These are phyloP conservation scores for Candida khao-thaluensis DNA, from an alignment of 805 yeast genomes.

Conservation along the genomic window DNA sequence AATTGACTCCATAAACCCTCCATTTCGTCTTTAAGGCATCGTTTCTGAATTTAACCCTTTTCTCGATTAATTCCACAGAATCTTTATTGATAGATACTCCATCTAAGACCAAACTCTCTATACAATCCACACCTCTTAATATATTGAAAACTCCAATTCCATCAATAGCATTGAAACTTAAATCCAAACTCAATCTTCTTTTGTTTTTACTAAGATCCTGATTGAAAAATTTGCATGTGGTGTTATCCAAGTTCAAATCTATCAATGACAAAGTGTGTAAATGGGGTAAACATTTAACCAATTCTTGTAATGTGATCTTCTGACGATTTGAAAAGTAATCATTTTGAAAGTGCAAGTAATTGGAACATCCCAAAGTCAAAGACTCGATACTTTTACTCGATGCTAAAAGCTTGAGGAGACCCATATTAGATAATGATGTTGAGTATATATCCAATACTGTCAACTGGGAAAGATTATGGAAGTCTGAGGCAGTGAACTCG, in stretches of 20 bases:
- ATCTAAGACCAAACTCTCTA: slow-evolving; percentile 28
- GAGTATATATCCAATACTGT: slow-evolving; percentile 36
- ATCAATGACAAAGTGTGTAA: slow-evolving; percentile 26
- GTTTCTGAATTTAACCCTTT: slow-evolving; percentile 19
- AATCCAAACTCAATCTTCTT: slow-evolving; percentile 23
- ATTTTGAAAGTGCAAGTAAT: slow-evolving; percentile 27
- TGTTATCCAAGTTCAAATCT: slow-evolving; percentile 38
- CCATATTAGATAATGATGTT: slow-evolving; percentile 40
- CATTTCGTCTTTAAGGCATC: slow-evolving; percentile 30
- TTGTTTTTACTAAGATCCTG: slow-evolving; percentile 22
- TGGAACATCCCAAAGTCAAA: slow-evolving; percentile 32
- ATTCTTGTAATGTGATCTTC: slow-evolving; percentile 18
- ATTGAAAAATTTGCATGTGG: slow-evolving; percentile 28
- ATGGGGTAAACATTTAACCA: slow-evolving; percentile 20
- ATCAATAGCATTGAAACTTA: slow-evolving; percentile 37
- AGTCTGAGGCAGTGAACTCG: slow-evolving; percentile 24
- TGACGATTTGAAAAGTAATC: slow-evolving; percentile 16
- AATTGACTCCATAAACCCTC: slow-evolving; percentile 37
- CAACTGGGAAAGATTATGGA: slow-evolving; percentile 24
- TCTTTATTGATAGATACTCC: slow-evolving; percentile 33
- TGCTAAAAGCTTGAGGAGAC: slow-evolving; percentile 38
- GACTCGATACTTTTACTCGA: slow-evolving; percentile 27
- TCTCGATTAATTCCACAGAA: slow-evolving; percentile 23
- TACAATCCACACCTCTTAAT: slow-evolving; percentile 18
- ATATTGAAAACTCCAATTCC: slow-evolving; percentile 41